A percentile compares a stretch with the other conserved stretches of the same genome.
phyloP scores from a whole-genome alignment of 805 yeast genomes.

The Yarrowia keelungensis region DNA sequence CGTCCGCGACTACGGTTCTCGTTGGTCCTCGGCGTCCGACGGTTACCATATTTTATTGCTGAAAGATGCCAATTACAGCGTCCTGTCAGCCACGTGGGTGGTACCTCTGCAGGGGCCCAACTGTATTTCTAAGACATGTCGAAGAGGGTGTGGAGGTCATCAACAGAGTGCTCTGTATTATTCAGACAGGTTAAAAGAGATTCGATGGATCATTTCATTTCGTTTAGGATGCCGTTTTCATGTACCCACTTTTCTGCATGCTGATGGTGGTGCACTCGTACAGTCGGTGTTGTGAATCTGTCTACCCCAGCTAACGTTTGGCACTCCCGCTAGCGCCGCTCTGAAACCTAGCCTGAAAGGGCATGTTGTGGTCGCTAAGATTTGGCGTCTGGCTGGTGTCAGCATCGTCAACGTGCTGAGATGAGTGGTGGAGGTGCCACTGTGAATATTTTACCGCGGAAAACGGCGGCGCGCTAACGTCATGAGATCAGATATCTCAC shows the following conservation, averaged over 20 bases:
- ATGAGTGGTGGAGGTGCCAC: neutral
- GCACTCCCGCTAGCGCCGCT: slow-evolving; percentile 6
- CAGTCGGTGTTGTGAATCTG: neutral
- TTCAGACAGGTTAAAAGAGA: too few relatives aligned
- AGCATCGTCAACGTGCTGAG: neutral
- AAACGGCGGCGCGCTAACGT: too few relatives aligned
- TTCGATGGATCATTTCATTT: too few relatives aligned
- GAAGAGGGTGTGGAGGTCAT: too few relatives aligned
- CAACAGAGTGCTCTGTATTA: too few relatives aligned
- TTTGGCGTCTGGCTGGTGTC: slow-evolving; percentile 11
- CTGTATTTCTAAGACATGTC: neutral
- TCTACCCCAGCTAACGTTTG: neutral
- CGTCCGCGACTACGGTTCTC: neutral
- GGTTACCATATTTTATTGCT: neutral
- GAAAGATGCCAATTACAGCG: slow-evolving; percentile 12
- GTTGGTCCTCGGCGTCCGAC: slow-evolving; percentile 3
- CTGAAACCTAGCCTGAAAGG: neutral
- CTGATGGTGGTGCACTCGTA: neutral
- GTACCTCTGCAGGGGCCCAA: slow-evolving; percentile 4
- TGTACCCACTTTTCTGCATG: too few relatives aligned
- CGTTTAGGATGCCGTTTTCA: too few relatives aligned
- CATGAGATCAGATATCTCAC: too few relatives aligned
- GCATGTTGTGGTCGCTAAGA: neutral
- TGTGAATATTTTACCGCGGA: too few relatives aligned
- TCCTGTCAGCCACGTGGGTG: slow-evolving; percentile 4